Evolutionary conservation across 768 basidiomycete genomes (phyloP).

Genomic region (Lanmaoa rubissima): DNA sequence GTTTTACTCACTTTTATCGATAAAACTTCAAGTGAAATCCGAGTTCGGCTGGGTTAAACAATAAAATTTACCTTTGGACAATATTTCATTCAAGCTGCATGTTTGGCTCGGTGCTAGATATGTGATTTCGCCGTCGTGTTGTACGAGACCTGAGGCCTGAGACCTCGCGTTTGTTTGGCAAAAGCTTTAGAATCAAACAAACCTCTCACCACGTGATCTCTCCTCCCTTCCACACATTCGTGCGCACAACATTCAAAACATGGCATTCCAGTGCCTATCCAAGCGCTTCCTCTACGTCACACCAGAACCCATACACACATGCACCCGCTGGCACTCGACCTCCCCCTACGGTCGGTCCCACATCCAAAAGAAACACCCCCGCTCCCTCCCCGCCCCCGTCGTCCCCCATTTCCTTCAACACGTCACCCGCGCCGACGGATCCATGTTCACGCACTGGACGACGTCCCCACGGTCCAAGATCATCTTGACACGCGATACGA

Average conservation of each 20-base stretch:
- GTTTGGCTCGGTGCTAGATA: no score
- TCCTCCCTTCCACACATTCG: neutral
- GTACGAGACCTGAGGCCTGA: no score
- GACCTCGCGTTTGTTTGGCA: conserved; percentile 15
- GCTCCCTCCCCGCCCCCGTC: conserved; percentile 74
- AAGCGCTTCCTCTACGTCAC: conserved; percentile 10
- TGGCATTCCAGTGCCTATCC: conserved; percentile 13
- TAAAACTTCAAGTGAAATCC: no score
- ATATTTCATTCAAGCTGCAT: no score
- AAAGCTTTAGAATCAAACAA: conserved; percentile 21
- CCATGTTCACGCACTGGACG: conserved; percentile 83
- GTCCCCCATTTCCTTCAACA: conserved; percentile 85
- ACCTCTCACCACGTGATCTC: neutral
- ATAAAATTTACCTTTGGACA: no score
- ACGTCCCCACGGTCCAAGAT: conserved; percentile 81
- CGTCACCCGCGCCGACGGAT: conserved; percentile 85
- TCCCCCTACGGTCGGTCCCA: conserved; percentile 86
- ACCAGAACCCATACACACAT: conserved; percentile 7
- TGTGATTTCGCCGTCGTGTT: no score
- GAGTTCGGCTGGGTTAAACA: no score
- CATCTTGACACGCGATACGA: conserved; percentile 81
- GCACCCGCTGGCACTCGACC: conserved; percentile 51
- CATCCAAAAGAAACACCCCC: conserved; percentile 69
- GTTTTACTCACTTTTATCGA: no score
- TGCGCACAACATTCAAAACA: neutral